phyloP scores from a whole-genome alignment of 2,329 filamentous ascomycete genomes.

The Epichloe baconii region DNA sequence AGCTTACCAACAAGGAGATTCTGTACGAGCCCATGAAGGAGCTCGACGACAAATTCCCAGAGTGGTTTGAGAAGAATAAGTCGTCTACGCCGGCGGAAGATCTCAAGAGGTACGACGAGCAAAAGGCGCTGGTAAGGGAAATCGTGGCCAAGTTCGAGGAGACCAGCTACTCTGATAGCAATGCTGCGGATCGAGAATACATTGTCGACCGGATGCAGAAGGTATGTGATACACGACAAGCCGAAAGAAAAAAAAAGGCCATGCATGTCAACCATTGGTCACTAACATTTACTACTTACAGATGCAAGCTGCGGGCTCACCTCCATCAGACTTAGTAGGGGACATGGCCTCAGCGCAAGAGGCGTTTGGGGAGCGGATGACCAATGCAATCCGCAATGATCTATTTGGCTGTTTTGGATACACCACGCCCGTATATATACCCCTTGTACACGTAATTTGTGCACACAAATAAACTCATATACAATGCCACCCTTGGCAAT shows the following conservation, averaged over 20 bases:
- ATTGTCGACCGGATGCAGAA: conserved; percentile 98
- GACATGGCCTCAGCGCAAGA: conserved; percentile 79
- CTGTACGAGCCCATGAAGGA: conserved; percentile 99
- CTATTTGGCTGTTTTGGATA: conserved; percentile 10
- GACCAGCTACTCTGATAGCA: conserved; percentile 67
- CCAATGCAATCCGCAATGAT: conserved; percentile 48
- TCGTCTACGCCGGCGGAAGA: conserved; percentile 56
- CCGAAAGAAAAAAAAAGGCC: neutral
- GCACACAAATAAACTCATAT: neutral
- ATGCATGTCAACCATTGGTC: neutral
- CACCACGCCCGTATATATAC: conserved; percentile 13
- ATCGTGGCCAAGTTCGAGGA: conserved; percentile 86
- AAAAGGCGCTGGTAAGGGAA: conserved; percentile 67
- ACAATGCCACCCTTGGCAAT: neutral
- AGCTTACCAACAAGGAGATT: conserved; percentile 96
- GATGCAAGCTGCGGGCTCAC: conserved; percentile 95
- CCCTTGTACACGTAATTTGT: conserved; percentile 10
- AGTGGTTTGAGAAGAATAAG: conserved; percentile 71
- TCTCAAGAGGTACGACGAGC: conserved; percentile 65
- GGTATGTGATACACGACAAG: conserved; percentile 38
- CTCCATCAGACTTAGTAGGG: conserved; percentile 80
- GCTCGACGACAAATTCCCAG: conserved; percentile 80
- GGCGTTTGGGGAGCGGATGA: conserved; percentile 48
- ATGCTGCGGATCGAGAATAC: conserved; percentile 70
- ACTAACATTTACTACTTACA: conserved; percentile 21